Percentiles rank a stretch among this genome's conserved stretches.
phyloP scores from a whole-genome alignment of 1,284 basidiomycete genomes.

The Fistulinella cinereoalba region DNA sequence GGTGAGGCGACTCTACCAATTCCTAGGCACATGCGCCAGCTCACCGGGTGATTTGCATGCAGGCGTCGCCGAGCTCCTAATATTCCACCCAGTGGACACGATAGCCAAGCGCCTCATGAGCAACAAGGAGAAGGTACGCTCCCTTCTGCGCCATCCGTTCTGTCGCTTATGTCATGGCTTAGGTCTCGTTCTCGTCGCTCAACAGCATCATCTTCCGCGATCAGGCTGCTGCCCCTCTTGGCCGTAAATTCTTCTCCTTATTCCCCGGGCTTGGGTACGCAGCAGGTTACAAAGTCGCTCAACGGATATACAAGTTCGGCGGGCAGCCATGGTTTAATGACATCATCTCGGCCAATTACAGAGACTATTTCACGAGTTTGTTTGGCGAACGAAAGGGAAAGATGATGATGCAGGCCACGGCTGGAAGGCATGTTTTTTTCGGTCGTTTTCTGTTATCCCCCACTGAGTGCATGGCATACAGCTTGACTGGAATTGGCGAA shows the following conservation, averaged over 20 bases:
- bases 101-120: constrained; percentile 98
- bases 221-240: constrained; percentile 67
- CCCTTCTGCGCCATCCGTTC: neutral
- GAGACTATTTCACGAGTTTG: constrained; percentile 70
- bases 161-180: neutral
- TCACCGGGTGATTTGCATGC: constrained; percentile 9
- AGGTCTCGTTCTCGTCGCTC: constrained; percentile 65
- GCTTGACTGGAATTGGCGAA: constrained; percentile 95
- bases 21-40: neutral
- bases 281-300: constrained; percentile 93
- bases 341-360: constrained; percentile 77
- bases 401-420: constrained; percentile 93
- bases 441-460: neutral
- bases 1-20: constrained; percentile 44
- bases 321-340: constrained; percentile 99
- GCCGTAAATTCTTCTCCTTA: constrained; percentile 81
- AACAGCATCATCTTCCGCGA: constrained; percentile 87
- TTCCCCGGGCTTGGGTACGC: constrained; percentile 99
- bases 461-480: constrained; percentile 30
- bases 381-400: constrained; percentile 98
- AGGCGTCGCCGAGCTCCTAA: constrained; percentile 92
- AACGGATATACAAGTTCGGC: constrained; percentile 97
- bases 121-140: constrained; percentile 77
- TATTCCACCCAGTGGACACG: constrained; percentile 93
- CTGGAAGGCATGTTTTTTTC: constrained; percentile 72